These are phyloP conservation scores for Talaromyces funiculosus DNA, from an alignment of 2,329 filamentous ascomycete genomes.

Conservation along the genomic window DNA sequence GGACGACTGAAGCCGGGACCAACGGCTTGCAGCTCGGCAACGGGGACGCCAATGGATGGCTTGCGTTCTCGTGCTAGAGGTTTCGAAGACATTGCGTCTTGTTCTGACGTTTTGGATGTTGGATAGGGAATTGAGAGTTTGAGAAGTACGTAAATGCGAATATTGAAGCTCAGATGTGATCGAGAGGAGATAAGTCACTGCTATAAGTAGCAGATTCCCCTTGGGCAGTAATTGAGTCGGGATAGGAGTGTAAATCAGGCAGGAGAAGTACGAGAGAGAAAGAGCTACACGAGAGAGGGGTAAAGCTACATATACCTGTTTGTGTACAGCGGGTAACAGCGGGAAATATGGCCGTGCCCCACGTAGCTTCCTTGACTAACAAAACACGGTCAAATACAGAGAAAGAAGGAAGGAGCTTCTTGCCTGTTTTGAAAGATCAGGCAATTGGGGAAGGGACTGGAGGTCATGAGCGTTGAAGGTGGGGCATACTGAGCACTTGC, in stretches of 20 bases:
- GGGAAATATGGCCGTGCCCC: not conserved
- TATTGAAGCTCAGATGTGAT: not conserved
- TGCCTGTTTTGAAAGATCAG: slow-evolving; percentile 10
- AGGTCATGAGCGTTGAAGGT: not conserved
- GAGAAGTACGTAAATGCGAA: not conserved
- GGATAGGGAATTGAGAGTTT: not conserved
- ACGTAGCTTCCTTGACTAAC: not conserved
- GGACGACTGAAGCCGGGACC: slow-evolving; percentile 82
- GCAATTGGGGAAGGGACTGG: not conserved
- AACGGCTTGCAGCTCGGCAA: slow-evolving; percentile 79
- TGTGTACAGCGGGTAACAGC: not conserved
- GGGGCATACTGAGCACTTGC: not conserved
- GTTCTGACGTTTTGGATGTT: not conserved
- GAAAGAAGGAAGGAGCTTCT: slow-evolving; percentile 12
- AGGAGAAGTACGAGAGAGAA: not conserved
- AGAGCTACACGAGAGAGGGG: slow-evolving; percentile 4
- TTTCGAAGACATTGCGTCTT: slow-evolving; percentile 16
- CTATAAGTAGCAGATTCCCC: not conserved
- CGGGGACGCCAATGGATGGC: slow-evolving; percentile 74
- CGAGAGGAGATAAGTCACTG: not conserved
- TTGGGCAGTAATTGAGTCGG: not conserved
- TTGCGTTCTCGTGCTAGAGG: slow-evolving; percentile 60
- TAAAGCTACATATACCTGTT: slow-evolving; percentile 1
- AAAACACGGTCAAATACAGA: not conserved
- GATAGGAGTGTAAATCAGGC: not conserved